Conservation (phyloP, 371 early-diverging fungal genomes). For the Syncephalastrum racemosum region DNA sequence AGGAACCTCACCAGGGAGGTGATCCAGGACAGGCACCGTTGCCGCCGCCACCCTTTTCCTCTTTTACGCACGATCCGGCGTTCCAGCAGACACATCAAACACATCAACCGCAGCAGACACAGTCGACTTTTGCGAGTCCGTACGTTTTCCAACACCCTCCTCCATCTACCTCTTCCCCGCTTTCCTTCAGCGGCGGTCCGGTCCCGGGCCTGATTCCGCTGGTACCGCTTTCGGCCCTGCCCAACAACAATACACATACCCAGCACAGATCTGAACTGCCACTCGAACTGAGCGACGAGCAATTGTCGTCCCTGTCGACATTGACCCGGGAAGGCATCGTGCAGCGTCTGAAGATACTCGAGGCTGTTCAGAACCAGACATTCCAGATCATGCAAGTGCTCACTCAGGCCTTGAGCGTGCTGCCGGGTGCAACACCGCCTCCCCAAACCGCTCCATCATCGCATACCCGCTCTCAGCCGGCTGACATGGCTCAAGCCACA, state of each 20-base stretch:
- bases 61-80: no score
- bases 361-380: slow-evolving; percentile 64
- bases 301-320: slow-evolving; percentile 55
- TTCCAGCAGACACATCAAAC: neutral
- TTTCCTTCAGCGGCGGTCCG: slow-evolving; percentile 2
- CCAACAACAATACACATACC: slow-evolving; percentile 9
- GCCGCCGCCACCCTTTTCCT: slow-evolving; percentile 10
- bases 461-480: neutral
- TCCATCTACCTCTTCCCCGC: no score
- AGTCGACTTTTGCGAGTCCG: neutral
- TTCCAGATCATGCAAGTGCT: slow-evolving; percentile 59
- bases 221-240: slow-evolving; percentile 18
- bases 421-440: slow-evolving; percentile 28
- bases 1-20: slow-evolving; percentile 6
- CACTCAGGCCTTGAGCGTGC: slow-evolving; percentile 50
- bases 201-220: slow-evolving; percentile 37
- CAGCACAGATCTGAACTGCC: slow-evolving; percentile 24
- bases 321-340: slow-evolving; percentile 58
- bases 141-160: slow-evolving; percentile 12
- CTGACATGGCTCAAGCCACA: no score
- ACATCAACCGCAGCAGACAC: neutral
- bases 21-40: slow-evolving; percentile 4
- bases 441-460: neutral
- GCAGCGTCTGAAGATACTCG: slow-evolving; percentile 56
- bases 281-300: slow-evolving; percentile 56